Base-by-base conservation (phyloP, 1,284 basidiomycete species). In the Tylopilus orsonianus region DNA sequence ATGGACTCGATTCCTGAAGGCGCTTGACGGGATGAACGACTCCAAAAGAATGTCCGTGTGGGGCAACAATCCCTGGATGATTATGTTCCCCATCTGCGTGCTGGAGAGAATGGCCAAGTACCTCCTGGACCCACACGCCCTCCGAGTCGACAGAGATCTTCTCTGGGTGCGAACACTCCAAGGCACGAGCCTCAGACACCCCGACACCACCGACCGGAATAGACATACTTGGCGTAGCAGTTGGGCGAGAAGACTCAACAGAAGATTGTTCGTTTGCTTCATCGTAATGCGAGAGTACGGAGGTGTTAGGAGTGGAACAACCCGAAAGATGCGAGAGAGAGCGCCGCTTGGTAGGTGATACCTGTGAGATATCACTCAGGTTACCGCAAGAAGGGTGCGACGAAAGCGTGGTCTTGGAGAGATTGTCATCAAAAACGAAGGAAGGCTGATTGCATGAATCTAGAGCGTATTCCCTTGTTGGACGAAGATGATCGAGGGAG, bases 351-450 rank as follows among this genome's bases (percentile, higher is more conserved):
- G 41, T 5, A 8, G 39, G 34, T 10, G 64, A 67, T 29, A 47
- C 30, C 33, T 42, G 49, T 12, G 55, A 59, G 10, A 46, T 43
- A 43, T 65, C 48, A 24, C 47, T 56, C 35, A 61, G 37, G 39
- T 54, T 29, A 4, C 59, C 63, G n/a, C 32, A 46, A 6, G 64
- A 67, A 44, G 49, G 47, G 32, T 62, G 61, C 14, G 50, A 46
- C 20, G 64, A 63, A 35, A 65, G 65, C 1, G 65, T 59, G 2
- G 61, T 61, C 32, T 41, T 49, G 38, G 59, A 61, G 24, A 52
- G 2, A 22, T 58, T 50, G 26, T 64, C 59, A 5, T 60, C 55
- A 13, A 61, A 60, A 36, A 46, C 30, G 35, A 51, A 61, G 22
- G 49, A 62, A 42, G 37, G 22, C 14, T 42, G 53, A 7, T 40